Evolutionary conservation across 352 stramenopile species (phyloP).

Genomic region (Globisporangium uncinulatum): DNA sequence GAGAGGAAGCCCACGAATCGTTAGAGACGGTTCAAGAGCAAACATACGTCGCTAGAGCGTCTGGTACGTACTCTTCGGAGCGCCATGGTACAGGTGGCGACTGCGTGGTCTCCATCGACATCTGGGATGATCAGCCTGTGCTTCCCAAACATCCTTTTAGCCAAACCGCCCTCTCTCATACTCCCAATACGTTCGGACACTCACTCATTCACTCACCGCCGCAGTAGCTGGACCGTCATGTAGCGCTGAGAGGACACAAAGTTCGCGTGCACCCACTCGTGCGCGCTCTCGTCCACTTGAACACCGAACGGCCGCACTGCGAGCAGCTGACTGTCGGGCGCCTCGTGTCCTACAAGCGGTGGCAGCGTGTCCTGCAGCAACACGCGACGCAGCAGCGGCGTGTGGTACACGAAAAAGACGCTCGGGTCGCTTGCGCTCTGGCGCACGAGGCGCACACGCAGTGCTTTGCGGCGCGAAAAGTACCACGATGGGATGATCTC

Average conservation of each 20-base stretch:
- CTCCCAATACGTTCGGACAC: too few relatives aligned
- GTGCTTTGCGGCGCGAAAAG: constrained; percentile 60
- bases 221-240: constrained; percentile 54
- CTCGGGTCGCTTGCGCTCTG: constrained; percentile 60
- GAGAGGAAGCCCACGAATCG: too few relatives aligned
- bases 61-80: constrained; percentile 28
- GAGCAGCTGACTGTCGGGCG: constrained; percentile 21
- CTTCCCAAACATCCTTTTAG: neutral
- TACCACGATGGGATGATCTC: constrained; percentile 61
- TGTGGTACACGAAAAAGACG: constrained; percentile 82
- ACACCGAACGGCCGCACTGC: constrained; percentile 67
- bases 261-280: constrained; percentile 65
- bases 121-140: constrained; percentile 13
- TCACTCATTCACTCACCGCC: constrained; percentile 25
- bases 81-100: constrained; percentile 55
- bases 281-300: constrained; percentile 60
- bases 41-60: neutral
- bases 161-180: neutral
- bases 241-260: constrained; percentile 58
- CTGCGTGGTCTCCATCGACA: constrained; percentile 14
- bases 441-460: constrained; percentile 67
- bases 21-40: too few relatives aligned
- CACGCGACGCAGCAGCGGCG: constrained; percentile 52
- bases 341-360: constrained; percentile 16
- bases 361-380: constrained; percentile 58